These are phyloP conservation scores for Pseudopediastrum boryanum DNA, from an alignment of 139 green algal genomes.

Conservation along the genomic window DNA sequence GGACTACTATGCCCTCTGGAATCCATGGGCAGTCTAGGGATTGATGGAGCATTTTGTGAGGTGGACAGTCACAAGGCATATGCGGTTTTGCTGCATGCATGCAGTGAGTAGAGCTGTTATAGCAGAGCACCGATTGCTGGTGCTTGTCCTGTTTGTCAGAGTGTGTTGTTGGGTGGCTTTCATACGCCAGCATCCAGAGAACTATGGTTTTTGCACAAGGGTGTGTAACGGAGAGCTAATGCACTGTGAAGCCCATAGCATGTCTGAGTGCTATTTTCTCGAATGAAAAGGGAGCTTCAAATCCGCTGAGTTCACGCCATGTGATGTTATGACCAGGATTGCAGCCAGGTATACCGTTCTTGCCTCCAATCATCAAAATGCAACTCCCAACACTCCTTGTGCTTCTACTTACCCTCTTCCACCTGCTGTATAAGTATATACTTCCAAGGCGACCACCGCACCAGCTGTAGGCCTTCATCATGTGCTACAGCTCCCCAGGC, in stretches of 20 bases:
- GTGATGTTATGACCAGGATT: neutral
- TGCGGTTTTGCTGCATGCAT: no score
- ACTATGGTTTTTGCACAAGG: no score
- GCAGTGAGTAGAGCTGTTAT: no score
- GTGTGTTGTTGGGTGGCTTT: no score
- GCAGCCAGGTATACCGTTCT: neutral
- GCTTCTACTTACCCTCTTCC: constrained; percentile 24
- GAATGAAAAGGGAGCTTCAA: neutral
- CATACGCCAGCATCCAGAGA: no score
- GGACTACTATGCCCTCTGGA: no score
- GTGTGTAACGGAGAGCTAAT: no score
- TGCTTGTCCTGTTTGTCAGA: no score
- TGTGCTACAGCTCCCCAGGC: constrained; percentile 14
- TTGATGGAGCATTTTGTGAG: no score
- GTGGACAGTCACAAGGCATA: no score
- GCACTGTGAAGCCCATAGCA: neutral
- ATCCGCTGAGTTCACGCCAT: neutral
- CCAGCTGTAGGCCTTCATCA: constrained; percentile 32
- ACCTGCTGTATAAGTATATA: constrained; percentile 15
- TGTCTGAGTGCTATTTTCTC: neutral
- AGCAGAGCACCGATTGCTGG: no score
- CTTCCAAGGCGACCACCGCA: neutral
- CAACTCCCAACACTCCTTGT: neutral
- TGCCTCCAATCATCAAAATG: neutral
- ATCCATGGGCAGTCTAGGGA: no score